These are phyloP conservation scores for Pseudogymnoascus sp. DNA, from an alignment of 2,329 filamentous ascomycete species.

Conservation along the genomic window DNA sequence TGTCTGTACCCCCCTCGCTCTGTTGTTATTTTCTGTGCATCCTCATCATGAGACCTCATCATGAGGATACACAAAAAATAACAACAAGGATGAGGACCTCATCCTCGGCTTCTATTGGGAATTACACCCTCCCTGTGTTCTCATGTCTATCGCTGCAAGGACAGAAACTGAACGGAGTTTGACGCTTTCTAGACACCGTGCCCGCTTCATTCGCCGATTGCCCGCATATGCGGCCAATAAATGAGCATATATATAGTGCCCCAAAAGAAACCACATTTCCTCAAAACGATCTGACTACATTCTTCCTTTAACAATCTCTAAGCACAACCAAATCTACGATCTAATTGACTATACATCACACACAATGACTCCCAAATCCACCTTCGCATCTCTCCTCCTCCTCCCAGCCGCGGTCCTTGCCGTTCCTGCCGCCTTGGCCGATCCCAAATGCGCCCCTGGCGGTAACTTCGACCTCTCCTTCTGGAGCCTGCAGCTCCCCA, in stretches of 20 bases:
- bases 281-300: neutral
- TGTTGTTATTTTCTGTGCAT: too few species aligned
- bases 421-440: neutral
- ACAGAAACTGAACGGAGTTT: neutral
- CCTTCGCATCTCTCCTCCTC: neutral
- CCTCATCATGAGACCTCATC: too few species aligned
- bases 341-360: neutral
- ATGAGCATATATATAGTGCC: slow-evolving; percentile 5
- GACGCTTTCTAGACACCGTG: neutral
- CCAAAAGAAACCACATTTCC: neutral
- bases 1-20: neutral
- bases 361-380: neutral
- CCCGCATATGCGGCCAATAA: neutral
- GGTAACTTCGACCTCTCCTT: slow-evolving; percentile 10
- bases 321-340: neutral
- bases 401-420: neutral
- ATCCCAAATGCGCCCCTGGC: slow-evolving; percentile 31
- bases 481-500: slow-evolving; percentile 7
- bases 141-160: neutral
- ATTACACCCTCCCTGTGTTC: neutral
- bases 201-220: neutral
- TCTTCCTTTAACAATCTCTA: neutral
- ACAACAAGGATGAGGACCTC: too few species aligned
- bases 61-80: too few species aligned
- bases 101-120: too few species aligned